Evolutionary conservation across 2,329 filamentous ascomycete genomes (phyloP).

Genomic region (Neofusicoccum ribis): DNA sequence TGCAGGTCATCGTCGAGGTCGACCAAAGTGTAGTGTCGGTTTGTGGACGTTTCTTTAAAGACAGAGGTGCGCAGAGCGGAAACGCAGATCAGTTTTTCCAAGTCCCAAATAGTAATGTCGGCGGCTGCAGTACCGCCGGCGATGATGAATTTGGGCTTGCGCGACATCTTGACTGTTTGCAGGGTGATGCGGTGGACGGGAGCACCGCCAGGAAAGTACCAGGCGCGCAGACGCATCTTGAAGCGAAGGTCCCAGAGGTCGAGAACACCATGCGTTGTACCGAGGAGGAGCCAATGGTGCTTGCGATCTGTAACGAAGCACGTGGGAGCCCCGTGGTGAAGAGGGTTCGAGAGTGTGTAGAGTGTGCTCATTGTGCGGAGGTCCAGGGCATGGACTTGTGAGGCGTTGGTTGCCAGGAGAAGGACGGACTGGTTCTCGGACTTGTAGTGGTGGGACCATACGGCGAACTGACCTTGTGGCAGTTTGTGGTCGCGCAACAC

Average conservation of each 20-base stretch:
- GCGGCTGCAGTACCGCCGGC: constrained; percentile 83
- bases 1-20: constrained; percentile 73
- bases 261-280: constrained; percentile 88
- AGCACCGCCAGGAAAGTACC: constrained; percentile 80
- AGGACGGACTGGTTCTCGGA: constrained; percentile 79
- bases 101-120: constrained; percentile 92
- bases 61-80: constrained; percentile 73
- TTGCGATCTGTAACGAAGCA: constrained; percentile 86
- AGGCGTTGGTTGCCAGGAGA: constrained; percentile 81
- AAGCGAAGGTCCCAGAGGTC: constrained; percentile 98
- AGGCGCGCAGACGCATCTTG: constrained; percentile 79
- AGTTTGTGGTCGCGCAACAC: constrained; percentile 75
- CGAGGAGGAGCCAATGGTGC: constrained; percentile 86
- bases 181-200: constrained; percentile 77
- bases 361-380: constrained; percentile 81
- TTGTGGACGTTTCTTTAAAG: constrained; percentile 47
- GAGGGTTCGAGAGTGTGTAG: constrained; percentile 79
- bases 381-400: constrained; percentile 80
- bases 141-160: constrained; percentile 83
- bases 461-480: constrained; percentile 69
- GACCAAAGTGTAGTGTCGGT: constrained; percentile 62
- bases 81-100: constrained; percentile 84
- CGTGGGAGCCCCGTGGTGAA: constrained; percentile 88
- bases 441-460: constrained; percentile 92
- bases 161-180: constrained; percentile 55